Evolutionary conservation across 164 flowering plant species (phyloP).

Genomic region (Nymphaea colorata): DNA sequence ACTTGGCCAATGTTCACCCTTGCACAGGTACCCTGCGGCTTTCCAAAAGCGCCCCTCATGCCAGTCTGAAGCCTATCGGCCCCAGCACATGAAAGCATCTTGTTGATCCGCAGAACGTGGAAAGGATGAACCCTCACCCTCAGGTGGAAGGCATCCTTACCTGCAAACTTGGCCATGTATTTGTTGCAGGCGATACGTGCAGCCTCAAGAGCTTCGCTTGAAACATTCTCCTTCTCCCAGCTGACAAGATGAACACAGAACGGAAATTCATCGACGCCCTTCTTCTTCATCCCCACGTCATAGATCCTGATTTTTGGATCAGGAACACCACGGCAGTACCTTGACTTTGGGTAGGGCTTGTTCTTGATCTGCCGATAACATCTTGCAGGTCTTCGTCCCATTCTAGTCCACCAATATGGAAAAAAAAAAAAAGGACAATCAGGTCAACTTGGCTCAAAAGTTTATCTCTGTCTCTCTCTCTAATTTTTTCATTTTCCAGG

Average conservation of each 20-base stretch:
- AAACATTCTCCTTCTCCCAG: constrained; percentile 33
- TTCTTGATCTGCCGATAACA: constrained; percentile 31
- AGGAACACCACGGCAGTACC: constrained; percentile 31
- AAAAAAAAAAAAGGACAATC: neutral
- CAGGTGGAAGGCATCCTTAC: constrained; percentile 26
- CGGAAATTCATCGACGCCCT: constrained; percentile 32
- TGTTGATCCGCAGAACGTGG: constrained; percentile 29
- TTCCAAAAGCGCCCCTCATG: constrained; percentile 31
- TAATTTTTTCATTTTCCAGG: too few relatives aligned
- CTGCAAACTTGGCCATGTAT: constrained; percentile 27
- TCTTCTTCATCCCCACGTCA: constrained; percentile 30
- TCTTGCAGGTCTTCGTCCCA: constrained; percentile 16
- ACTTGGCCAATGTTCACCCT: constrained; percentile 25
- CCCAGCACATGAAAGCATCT: constrained; percentile 36
- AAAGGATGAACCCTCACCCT: constrained; percentile 27
- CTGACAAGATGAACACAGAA: constrained; percentile 29
- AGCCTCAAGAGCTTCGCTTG: constrained; percentile 28
- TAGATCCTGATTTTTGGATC: constrained; percentile 32
- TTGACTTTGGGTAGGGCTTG: constrained; percentile 29
- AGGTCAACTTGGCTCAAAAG: neutral
- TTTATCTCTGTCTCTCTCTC: too few relatives aligned
- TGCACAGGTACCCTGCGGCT: constrained; percentile 27
- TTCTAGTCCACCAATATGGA: neutral
- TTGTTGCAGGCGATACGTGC: constrained; percentile 30
- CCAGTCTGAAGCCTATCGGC: constrained; percentile 35